Percentiles rank a stretch among this genome's conserved stretches.
Conservation (phyloP, 1,284 basidiomycete species). For the Malassezia slooffiae region DNA sequence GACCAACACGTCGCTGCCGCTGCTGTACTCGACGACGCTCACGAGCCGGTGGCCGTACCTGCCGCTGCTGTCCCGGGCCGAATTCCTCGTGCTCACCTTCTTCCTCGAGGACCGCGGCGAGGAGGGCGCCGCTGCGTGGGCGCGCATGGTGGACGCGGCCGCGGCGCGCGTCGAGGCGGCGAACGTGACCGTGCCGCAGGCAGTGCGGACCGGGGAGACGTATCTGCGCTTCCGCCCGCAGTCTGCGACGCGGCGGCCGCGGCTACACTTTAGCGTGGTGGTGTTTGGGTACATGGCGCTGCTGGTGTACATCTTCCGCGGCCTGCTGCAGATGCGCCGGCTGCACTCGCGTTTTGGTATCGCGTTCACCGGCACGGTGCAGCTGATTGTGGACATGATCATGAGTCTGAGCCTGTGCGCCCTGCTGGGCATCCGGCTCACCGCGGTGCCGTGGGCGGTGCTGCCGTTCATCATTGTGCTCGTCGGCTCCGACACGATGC, state of each 20-base stretch:
- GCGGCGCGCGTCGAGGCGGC: background rate
- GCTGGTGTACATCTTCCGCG: slow-evolving; percentile 64
- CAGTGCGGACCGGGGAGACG: no score
- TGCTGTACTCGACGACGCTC: slow-evolving; percentile 35
- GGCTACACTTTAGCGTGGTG: slow-evolving; percentile 52
- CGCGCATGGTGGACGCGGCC: background rate
- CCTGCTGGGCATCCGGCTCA: slow-evolving; percentile 68
- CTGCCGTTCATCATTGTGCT: slow-evolving; percentile 89
- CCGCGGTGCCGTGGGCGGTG: slow-evolving; percentile 74
- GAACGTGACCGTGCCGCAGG: background rate
- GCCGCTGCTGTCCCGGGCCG: slow-evolving; percentile 34
- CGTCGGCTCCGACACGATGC: slow-evolving; percentile 95
- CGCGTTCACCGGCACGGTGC: slow-evolving; percentile 81
- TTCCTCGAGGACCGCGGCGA: slow-evolving; percentile 21
- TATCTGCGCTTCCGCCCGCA: slow-evolving; percentile 25
- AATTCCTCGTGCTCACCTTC: slow-evolving; percentile 40
- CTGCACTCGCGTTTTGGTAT: slow-evolving; percentile 85
- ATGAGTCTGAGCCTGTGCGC: slow-evolving; percentile 85
- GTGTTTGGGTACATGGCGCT: slow-evolving; percentile 70
- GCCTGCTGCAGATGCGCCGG: slow-evolving; percentile 52
- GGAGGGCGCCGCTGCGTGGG: background rate
- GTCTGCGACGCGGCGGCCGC: slow-evolving; percentile 11
- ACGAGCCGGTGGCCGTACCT: slow-evolving; percentile 42
- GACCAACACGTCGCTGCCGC: slow-evolving; percentile 25
- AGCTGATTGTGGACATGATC: slow-evolving; percentile 79